A percentile compares a stretch with the other conserved stretches of the same genome.
Conservation (phyloP, 176 grass and related monocot genomes). For the barley (Hordeum vulgare) region MorexV3_pseudomolecules_assembly NC_058519.1:91334693-91335192, state of each 20-base stretch:
- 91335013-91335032: not conserved
- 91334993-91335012: not conserved
- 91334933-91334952: not conserved
- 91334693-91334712: no score
- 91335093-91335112: not conserved
- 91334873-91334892: not conserved
- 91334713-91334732: no score
- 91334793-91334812: not conserved
- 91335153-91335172: not conserved
- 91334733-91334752: no score
- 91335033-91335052: not conserved
- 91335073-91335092: not conserved
- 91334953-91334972: not conserved
- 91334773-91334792: no score
- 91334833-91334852: not conserved
- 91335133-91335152: not conserved
- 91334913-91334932: not conserved
- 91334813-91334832: not conserved
- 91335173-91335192: not conserved
- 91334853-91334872: not conserved
- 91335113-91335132: not conserved
- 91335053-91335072: not conserved
- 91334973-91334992: not conserved
- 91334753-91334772: no score
- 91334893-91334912: not conserved